These are phyloP conservation scores for Pseudogymnoascus sp. DNA, from an alignment of 2,329 filamentous ascomycete species.

Conservation along the genomic window DNA sequence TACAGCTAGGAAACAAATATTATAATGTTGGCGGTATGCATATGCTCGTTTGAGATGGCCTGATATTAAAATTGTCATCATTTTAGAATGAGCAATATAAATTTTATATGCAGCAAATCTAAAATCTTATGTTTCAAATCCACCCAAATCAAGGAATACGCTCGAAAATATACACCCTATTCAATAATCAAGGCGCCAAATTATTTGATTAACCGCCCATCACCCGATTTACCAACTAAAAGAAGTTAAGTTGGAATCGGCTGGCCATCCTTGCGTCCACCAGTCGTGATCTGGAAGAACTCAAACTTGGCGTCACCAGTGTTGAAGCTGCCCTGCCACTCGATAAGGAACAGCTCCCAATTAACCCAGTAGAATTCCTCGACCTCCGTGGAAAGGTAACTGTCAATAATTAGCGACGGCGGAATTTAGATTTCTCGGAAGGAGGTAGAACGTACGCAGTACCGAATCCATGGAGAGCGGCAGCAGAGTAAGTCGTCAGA, in stretches of 20 bases:
- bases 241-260: background rate
- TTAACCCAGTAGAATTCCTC: constrained; percentile 1
- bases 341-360: background rate
- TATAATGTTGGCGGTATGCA: background rate
- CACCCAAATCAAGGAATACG: background rate
- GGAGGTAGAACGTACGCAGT: background rate
- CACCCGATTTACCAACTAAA: too few relatives aligned
- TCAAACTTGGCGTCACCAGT: background rate
- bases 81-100: background rate
- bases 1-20: background rate
- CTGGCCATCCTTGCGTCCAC: constrained; percentile 3
- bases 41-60: background rate
- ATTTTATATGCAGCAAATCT: background rate
- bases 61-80: background rate
- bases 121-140: background rate
- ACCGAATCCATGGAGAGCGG: background rate
- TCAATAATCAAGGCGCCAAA: too few relatives aligned
- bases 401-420: background rate
- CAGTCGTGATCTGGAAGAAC: constrained; percentile 1
- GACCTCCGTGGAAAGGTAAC: background rate
- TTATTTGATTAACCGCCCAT: background rate
- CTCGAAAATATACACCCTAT: background rate
- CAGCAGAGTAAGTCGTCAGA: background rate
- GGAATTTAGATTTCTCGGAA: background rate
- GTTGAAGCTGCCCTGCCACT: constrained; percentile 2